phyloP scores from a whole-genome alignment of 345 rosid species.

The Pugionium cornutum region DNA sequence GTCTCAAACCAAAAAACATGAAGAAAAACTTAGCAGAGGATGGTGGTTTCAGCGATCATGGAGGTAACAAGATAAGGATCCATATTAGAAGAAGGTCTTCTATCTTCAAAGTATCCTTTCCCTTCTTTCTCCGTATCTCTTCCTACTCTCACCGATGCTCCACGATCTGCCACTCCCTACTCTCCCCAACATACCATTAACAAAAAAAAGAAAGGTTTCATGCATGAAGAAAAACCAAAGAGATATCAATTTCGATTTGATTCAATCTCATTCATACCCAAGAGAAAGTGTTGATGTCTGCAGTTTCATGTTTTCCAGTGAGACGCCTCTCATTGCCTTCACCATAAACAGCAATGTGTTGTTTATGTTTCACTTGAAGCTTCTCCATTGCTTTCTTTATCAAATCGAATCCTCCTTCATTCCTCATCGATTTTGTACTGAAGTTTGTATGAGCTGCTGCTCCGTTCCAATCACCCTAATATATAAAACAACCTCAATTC shows the following conservation, averaged over 20 bases:
- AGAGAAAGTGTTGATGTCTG: constrained; percentile 50
- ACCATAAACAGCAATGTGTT: constrained; percentile 91
- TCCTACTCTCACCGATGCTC: constrained; percentile 74
- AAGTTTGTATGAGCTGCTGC: constrained; percentile 97
- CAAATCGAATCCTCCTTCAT: constrained; percentile 76
- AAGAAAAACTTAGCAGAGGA: constrained; percentile 40
- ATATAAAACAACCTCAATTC: background rate
- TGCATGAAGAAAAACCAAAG: no score
- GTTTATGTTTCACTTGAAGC: constrained; percentile 77
- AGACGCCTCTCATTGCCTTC: constrained; percentile 95
- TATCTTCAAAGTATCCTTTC: constrained; percentile 77
- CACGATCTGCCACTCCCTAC: constrained; percentile 77
- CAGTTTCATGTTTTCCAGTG: constrained; percentile 94
- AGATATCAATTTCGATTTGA: background rate
- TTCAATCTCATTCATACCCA: constrained; percentile 54
- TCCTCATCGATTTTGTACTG: constrained; percentile 96
- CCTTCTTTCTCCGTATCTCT: constrained; percentile 75
- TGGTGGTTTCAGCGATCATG: constrained; percentile 67
- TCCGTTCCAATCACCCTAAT: constrained; percentile 98
- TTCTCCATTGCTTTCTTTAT: constrained; percentile 88
- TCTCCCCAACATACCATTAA: background rate
- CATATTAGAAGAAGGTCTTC: constrained; percentile 85
- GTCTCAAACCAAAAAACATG: background rate
- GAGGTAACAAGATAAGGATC: constrained; percentile 79
- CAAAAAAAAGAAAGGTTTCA: no score